These are phyloP conservation scores for Postia placenta DNA, from an alignment of 768 basidiomycete species.

Conservation along the genomic window DNA sequence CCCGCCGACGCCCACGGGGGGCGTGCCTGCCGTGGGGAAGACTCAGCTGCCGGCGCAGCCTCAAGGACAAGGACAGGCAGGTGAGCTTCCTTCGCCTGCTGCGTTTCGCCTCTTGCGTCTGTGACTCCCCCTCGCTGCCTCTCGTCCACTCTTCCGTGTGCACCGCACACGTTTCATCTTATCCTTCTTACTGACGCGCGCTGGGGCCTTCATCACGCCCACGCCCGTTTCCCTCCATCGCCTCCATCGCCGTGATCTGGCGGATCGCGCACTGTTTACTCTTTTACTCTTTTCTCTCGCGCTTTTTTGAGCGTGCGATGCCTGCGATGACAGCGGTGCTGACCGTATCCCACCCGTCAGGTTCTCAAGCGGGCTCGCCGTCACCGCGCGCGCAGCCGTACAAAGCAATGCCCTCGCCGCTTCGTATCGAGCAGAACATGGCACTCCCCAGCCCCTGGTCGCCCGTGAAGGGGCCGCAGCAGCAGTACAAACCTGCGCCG, in stretches of 20 bases:
- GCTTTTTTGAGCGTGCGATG: no score
- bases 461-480: neutral
- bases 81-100: slow-evolving; percentile 3
- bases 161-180: neutral
- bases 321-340: neutral
- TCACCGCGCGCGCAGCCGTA: slow-evolving; percentile 16
- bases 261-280: no score
- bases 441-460: slow-evolving; percentile 1
- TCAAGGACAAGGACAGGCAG: no score
- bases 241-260: no score
- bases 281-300: no score
- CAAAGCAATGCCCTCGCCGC: slow-evolving; percentile 23
- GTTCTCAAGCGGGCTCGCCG: slow-evolving; percentile 8
- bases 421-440: slow-evolving; percentile 18
- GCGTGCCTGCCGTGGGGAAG: neutral
- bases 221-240: no score
- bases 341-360: slow-evolving; percentile 3
- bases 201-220: no score
- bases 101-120: neutral
- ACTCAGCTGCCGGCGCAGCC: neutral
- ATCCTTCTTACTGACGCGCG: no score
- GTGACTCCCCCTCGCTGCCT: neutral
- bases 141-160: neutral
- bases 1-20: slow-evolving; percentile 1
- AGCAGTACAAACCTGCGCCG: slow-evolving; percentile 5